Evolutionary conservation across 345 rosid genomes (phyloP), one percentile per base, ranked within the genome.

Genomic region (Mallotus nudiflorus): DNA sequence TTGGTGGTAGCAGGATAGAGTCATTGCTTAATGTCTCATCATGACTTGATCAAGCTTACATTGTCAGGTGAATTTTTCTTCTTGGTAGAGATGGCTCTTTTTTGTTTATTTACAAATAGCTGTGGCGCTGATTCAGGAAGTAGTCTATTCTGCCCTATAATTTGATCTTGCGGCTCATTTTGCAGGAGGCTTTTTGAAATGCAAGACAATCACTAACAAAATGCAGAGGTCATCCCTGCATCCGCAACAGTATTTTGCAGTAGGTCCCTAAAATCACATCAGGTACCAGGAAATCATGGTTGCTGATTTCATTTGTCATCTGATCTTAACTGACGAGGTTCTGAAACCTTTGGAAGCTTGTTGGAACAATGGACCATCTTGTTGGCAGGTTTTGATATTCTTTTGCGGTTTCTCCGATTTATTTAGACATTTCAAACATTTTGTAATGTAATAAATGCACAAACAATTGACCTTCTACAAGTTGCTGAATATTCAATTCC

Each of bases 221-320:
- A 33, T 24, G 10, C 24, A 18, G 10, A 22, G 35, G 24, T 62
- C 33, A n/a, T 6, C 59, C 44, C 33, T 22, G 57, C 45, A 51
- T 29, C 25, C n/a, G 6, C 40, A 4, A 25, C n/a, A 11, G 28
- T 60, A 22, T 67, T 54, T 22, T 55, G n/a, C 62, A 19, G 57
- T 20, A 19, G 0, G 7, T 29, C 24, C 69, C 70, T 27, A 14
- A 27, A 39, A 35, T 54, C 11, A 44, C 6, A 35, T 62, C 66
- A 71, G 60, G 75, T 67, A 71, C 29, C 31, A 4, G 14, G 62
- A 55, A 72, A 67, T 67, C 60, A 60, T 35, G 51, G 1, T 40
- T 39, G 0, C 35, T 39, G 31, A 25, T 37, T 52, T 67, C 50
- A 19, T 40, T 53, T 9, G 14, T 45, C n/a, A n/a, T n/a, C n/a